Base-by-base conservation (phyloP, 2,329 filamentous ascomycete genomes). In the Fusarium subglutinans region DNA sequence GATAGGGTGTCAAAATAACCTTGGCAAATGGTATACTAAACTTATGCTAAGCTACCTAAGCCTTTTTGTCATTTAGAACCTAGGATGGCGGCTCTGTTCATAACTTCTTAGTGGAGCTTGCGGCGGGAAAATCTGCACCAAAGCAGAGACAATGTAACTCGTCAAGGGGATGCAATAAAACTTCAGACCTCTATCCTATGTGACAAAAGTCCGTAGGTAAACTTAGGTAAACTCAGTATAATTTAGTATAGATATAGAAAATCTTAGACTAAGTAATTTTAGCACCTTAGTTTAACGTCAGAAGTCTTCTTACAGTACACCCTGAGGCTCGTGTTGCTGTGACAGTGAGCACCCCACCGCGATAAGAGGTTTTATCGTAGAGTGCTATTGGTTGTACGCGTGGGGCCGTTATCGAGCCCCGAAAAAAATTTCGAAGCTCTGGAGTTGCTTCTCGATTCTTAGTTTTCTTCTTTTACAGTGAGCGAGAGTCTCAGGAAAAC, bases 341-440 rank as follows among this genome's bases (percentile, higher is more conserved):
- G 81, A 81, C 81, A 82, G 79, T 79, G 69, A 70, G 66, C 28
- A 66, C 68, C 59, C 73, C 66, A 33, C 54, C 20, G 3, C 67
- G 80, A 82, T 82, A 80, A 79, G 62, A 1, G 1, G 20, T 71
- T 80, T 83, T 83, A 82, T 82, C 67, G 75, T 56, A 0, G 1
- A 1, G 3, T n/a, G 0, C 47, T n/a, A 83, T 80, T 83, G 79
- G 81, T 15, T 45, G 22, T 6, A 9, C 24, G 22, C 48, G 77
- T 77, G 77, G 77, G 69, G 66, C 38, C 47, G 45, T 40, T 69
- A 59, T 67, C 50, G 56, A 69, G 66, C 68, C 72, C 73, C 76
- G 69, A 77, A 80, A 81, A 81, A 82, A 82, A 82, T 76, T 82
- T 80, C 80, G 76, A 80, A 78, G 73, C 76, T 79, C 63, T 77